phyloP scores from a whole-genome alignment of 306 rosid genomes.

The Bauhinia variegata region DNA sequence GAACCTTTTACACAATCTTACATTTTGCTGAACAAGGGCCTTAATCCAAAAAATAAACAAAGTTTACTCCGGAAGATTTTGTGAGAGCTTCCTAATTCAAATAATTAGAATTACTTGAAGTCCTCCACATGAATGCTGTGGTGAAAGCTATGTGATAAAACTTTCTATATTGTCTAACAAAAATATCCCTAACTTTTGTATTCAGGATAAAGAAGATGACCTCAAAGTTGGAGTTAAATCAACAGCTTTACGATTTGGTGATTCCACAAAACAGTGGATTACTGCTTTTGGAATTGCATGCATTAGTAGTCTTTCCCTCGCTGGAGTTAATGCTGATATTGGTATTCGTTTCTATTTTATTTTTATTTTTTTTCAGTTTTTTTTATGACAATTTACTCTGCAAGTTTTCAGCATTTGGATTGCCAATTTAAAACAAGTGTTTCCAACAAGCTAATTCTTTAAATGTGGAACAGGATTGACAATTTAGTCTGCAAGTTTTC shows the following conservation, averaged over 20 bases:
- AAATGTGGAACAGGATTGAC: conserved; percentile 57
- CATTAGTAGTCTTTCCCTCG: conserved; percentile 69
- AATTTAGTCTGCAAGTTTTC: too few species aligned
- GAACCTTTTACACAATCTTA: neutral
- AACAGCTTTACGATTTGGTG: conserved; percentile 93
- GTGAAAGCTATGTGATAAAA: conserved; percentile 29
- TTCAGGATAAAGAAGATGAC: conserved; percentile 92
- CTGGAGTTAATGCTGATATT: conserved; percentile 80
- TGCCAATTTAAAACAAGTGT: conserved; percentile 13
- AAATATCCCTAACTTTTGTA: conserved; percentile 25
- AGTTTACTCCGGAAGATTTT: neutral
- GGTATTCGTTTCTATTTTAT: conserved; percentile 47
- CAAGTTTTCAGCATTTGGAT: conserved; percentile 17
- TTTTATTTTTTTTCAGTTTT: conserved; percentile 3
- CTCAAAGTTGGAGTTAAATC: conserved; percentile 90
- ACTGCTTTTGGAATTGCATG: conserved; percentile 76
- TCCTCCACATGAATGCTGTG: conserved; percentile 24
- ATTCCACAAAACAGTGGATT: conserved; percentile 79
- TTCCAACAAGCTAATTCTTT: conserved; percentile 19
- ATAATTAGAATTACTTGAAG: conserved; percentile 7
- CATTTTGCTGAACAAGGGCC: too few species aligned
- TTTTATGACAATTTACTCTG: neutral
- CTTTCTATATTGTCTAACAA: conserved; percentile 16
- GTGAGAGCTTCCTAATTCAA: neutral
- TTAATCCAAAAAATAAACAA: too few species aligned